Conservation (phyloP, 2,329 filamentous ascomycete species). For the Pseudopithomyces chartarum region DNA sequence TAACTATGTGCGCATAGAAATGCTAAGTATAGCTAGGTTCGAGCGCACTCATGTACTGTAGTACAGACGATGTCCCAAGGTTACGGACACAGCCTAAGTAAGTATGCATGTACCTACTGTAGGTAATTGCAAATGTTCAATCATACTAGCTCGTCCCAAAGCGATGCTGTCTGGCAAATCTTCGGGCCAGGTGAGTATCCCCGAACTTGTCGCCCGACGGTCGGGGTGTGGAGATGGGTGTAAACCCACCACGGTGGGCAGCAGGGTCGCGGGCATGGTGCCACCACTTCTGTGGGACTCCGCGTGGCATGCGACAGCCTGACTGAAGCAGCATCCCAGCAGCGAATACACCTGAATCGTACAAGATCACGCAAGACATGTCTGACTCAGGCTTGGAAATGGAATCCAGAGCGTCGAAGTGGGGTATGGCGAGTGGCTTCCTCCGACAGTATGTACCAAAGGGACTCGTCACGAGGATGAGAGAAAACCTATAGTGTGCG, state of each 20-base stretch:
- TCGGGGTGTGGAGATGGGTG: neutral
- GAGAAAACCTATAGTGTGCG: neutral
- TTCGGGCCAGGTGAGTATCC: neutral
- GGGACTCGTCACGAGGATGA: neutral
- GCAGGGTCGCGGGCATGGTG: neutral
- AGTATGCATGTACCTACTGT: no score
- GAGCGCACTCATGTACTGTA: no score
- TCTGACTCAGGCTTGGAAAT: neutral
- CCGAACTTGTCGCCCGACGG: neutral
- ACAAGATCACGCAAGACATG: neutral
- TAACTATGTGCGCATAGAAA: no score
- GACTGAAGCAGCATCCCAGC: neutral
- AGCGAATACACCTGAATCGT: neutral
- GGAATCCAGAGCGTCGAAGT: constrained; percentile 11
- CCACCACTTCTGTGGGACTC: constrained; percentile 1
- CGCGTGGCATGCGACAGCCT: neutral
- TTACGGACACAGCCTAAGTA: no score
- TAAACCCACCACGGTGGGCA: neutral
- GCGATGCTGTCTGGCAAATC: neutral
- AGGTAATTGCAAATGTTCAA: no score
- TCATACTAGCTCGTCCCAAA: neutral
- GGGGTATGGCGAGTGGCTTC: neutral
- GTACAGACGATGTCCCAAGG: no score
- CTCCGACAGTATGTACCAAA: neutral
- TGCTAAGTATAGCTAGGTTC: no score